phyloP scores from a whole-genome alignment of 805 yeast species.

The Grigorovia yakushimaensis region DNA sequence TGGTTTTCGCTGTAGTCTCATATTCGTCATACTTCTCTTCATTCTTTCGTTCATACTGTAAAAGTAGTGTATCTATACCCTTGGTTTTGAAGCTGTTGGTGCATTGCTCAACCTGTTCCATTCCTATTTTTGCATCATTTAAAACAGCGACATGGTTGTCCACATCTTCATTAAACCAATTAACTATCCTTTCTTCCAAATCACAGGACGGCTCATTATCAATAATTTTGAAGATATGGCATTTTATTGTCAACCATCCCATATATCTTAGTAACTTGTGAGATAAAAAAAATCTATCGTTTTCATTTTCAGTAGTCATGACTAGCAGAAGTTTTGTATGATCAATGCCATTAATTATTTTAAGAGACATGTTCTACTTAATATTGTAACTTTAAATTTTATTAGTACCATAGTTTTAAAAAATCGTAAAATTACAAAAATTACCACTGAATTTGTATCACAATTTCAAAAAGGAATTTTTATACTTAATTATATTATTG shows the following conservation, averaged over 20 bases:
- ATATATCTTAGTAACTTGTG: constrained; percentile 44
- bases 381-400: not conserved
- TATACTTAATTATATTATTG: not conserved
- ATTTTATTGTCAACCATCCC: constrained; percentile 81
- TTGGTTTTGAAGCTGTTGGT: constrained; percentile 50
- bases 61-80: constrained; percentile 77
- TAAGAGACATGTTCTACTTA: constrained; percentile 2
- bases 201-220: constrained; percentile 45
- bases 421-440: not conserved
- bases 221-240: constrained; percentile 88
- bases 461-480: not conserved
- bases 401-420: not conserved
- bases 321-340: constrained; percentile 1
- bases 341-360: not conserved
- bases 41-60: constrained; percentile 73
- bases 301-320: not conserved
- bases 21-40: constrained; percentile 48
- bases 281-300: constrained; percentile 1
- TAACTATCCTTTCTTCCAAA: constrained; percentile 70
- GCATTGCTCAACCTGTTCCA: constrained; percentile 55
- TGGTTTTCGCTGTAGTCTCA: not conserved
- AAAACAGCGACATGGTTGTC: constrained; percentile 79
- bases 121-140: constrained; percentile 85
- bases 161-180: constrained; percentile 70
- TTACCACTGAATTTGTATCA: no score